phyloP scores from a whole-genome alignment of 2,329 filamentous ascomycete species.

The Calonectria naviculata region DNA sequence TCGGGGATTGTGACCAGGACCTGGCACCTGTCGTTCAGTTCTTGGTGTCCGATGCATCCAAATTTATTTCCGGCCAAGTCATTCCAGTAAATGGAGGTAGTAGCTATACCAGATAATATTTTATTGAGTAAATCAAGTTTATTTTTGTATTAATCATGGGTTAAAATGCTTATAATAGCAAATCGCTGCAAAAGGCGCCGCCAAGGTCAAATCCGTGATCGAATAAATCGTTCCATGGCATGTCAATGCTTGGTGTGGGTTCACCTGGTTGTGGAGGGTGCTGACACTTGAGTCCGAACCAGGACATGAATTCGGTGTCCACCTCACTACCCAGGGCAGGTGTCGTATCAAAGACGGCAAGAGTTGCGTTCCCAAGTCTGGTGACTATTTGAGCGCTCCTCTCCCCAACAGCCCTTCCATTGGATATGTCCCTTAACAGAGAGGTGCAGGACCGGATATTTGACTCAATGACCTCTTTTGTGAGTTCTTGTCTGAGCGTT shows the following conservation, averaged over 20 bases:
- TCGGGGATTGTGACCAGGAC: neutral
- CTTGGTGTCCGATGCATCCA: neutral
- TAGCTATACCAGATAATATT: too few relatives aligned
- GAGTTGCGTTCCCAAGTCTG: conserved; percentile 32
- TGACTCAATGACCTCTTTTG: conserved; percentile 33
- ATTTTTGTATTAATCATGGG: too few relatives aligned
- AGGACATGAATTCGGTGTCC: conserved; percentile 39
- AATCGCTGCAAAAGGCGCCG: conserved; percentile 30
- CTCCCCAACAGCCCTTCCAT: conserved; percentile 32
- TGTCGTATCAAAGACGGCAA: conserved; percentile 31
- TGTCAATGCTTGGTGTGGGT: conserved; percentile 35
- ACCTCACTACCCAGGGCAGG: conserved; percentile 29
- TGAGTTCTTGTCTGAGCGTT: conserved; percentile 27
- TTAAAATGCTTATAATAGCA: conserved; percentile 19
- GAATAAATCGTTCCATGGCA: conserved; percentile 38
- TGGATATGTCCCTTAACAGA: conserved; percentile 33
- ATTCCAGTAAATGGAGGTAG: neutral
- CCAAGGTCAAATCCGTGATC: conserved; percentile 35
- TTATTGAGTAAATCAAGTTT: too few relatives aligned
- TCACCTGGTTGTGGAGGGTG: conserved; percentile 32
- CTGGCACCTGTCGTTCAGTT: neutral
- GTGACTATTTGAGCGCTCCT: conserved; percentile 31
- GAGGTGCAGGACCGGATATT: conserved; percentile 34
- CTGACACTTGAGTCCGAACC: conserved; percentile 37
- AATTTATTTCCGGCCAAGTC: neutral